Base-by-base conservation (phyloP, 331 rosid species). In the Acacia pycnantha region DNA sequence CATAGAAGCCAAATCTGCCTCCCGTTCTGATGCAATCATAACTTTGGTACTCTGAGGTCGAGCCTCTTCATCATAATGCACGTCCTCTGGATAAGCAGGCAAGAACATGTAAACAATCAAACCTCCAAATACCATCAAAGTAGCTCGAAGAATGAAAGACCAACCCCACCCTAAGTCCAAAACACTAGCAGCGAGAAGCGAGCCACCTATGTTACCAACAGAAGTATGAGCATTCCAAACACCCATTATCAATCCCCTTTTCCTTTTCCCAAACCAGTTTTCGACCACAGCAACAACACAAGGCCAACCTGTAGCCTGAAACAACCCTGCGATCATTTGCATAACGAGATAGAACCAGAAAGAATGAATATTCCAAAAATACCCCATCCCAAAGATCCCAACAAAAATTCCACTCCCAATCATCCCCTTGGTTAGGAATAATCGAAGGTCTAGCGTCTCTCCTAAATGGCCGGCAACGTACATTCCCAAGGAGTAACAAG, bases 251-350 rank as follows among this genome's bases (percentile, higher is more conserved):
- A 92, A 81, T 0, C 97, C 95, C 41, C 96, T 87, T 85, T 89
- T 94, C 50, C 94, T 76, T 58, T 91, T 94, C 43, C 96, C 98
- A 77, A 94, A 94, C 98, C 98, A 94, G 69, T 91, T 91, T 0
- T 97, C 97, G 33, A 94, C 83, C 33, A 94, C 98, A 11, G 97
- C 98, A 12, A 94, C 97, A 46, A 94, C 98, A 4, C 89, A 90
- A 74, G 97, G 98, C 97, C 98, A 94, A 4, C 98, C 96, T 0
- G 98, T 94, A 1, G 98, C 95, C 47, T 94, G 96, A 70, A 94
- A 92, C 84, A 94, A 67, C 11, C 97, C 96, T 1, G 97, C 97
- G 13, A 86, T 56, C 97, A 92, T 92, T 54, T 92, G 98, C 94
- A 91, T 90, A 1, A 53, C 43, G 0, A 92, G 89, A 58, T 79